These are phyloP conservation scores for Trifolium repens DNA, from an alignment of 306 rosid species.

Conservation along the genomic window DNA sequence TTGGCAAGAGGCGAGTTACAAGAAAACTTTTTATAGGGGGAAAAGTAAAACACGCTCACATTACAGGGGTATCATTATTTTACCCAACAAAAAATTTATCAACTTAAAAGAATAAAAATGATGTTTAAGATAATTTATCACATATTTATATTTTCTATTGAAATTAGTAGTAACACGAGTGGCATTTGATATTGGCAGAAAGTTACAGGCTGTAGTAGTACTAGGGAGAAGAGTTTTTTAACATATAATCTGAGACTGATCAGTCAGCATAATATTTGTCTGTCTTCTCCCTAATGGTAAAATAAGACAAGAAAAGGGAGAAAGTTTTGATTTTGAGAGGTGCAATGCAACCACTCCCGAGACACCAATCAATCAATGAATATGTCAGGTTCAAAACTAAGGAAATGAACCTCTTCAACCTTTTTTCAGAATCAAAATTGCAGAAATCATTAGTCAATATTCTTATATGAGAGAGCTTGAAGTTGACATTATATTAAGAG, in stretches of 20 bases:
- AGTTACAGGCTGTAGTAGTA: not conserved
- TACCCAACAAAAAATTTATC: too few relatives aligned
- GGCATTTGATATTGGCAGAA: not conserved
- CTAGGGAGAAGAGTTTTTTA: not conserved
- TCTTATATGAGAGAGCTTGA: not conserved
- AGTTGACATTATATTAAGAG: not conserved
- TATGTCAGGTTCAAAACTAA: constrained; percentile 17
- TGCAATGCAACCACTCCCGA: not conserved
- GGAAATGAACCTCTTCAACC: not conserved
- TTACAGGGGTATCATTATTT: too few relatives aligned
- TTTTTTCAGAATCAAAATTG: not conserved
- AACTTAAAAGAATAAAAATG: too few relatives aligned
- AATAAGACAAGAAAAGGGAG: not conserved
- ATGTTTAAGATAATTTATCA: too few relatives aligned
- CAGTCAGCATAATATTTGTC: not conserved
- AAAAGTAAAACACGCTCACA: too few relatives aligned
- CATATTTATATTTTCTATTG: too few relatives aligned
- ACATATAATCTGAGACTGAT: not conserved
- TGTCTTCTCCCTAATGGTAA: not conserved
- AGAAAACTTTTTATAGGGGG: too few relatives aligned
- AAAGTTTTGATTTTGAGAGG: constrained; percentile 17
- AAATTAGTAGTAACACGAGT: not conserved
- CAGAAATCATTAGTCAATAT: constrained; percentile 1
- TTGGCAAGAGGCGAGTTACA: too few relatives aligned
- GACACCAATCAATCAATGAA: too few relatives aligned